A percentile compares a stretch with the other conserved stretches of the same genome.
These are phyloP conservation scores for Trifolium subterraneum DNA, from an alignment of 306 rosid genomes.

Conservation along the genomic window DNA sequence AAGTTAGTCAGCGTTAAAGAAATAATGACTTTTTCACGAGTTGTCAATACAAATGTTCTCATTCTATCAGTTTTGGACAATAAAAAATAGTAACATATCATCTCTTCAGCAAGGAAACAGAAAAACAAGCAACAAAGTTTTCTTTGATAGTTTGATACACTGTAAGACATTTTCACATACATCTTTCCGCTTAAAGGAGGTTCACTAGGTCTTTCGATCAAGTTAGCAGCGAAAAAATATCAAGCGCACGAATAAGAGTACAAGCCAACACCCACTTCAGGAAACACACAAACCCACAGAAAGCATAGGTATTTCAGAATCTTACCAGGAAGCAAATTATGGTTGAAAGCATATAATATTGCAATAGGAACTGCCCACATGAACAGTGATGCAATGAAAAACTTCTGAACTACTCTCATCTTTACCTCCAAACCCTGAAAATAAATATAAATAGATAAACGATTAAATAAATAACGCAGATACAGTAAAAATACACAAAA, in stretches of 20 bases:
- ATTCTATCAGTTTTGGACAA: background rate
- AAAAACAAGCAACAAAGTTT: background rate
- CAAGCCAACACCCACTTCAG: background rate
- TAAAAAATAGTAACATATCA: background rate
- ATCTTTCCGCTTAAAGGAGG: background rate
- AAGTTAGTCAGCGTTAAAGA: background rate
- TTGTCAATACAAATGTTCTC: constrained; percentile 9
- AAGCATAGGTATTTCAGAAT: background rate
- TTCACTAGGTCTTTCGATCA: background rate
- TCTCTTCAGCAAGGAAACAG: constrained; percentile 11
- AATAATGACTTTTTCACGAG: background rate
- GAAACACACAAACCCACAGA: constrained; percentile 20
- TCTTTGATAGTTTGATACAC: background rate
- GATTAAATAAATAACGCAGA: background rate
- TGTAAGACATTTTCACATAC: background rate
- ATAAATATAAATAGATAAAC: background rate
- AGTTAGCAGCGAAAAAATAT: constrained; percentile 17
- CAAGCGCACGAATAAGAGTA: constrained; percentile 21
- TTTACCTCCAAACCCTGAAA: constrained; percentile 44
- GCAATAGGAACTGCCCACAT: constrained; percentile 68
- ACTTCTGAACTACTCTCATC: constrained; percentile 74
- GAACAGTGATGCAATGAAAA: constrained; percentile 69
- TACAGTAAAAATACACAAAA: background rate
- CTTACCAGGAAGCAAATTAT: constrained; percentile 81
- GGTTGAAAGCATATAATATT: constrained; percentile 70